Conservation (phyloP, 2,329 filamentous ascomycete species). For the Ophiostoma himal-ulmi region DNA sequence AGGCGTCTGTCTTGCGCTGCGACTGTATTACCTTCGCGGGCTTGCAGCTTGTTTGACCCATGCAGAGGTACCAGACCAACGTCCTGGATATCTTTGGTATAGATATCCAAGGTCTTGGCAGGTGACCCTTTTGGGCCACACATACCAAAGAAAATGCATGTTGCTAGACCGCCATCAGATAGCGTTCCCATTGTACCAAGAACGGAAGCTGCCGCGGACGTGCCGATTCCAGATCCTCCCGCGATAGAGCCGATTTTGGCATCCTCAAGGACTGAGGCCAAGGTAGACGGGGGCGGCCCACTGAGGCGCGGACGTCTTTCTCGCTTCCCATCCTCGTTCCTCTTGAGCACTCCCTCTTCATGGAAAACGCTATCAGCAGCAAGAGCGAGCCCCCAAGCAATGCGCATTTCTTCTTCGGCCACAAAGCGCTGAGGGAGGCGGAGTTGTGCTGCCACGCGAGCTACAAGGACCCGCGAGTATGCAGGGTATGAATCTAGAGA, state of each 20-base stretch:
- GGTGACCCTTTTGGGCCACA: constrained; percentile 73
- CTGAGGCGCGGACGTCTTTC: constrained; percentile 66
- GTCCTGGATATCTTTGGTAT: constrained; percentile 78
- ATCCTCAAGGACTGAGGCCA: constrained; percentile 70
- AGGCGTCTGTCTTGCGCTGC: constrained; percentile 59
- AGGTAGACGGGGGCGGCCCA: constrained; percentile 51
- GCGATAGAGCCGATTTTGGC: constrained; percentile 75
- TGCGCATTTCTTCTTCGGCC: constrained; percentile 64
- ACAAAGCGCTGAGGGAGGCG: constrained; percentile 60
- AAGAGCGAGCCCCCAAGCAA: constrained; percentile 68
- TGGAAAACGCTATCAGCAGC: constrained; percentile 62
- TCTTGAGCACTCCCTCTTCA: constrained; percentile 57
- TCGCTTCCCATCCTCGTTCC: constrained; percentile 58
- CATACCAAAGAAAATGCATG: constrained; percentile 86
- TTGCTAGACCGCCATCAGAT: constrained; percentile 70
- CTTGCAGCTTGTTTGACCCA: constrained; percentile 39
- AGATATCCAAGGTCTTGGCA: constrained; percentile 81
- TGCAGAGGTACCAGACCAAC: constrained; percentile 78
- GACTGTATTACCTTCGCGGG: constrained; percentile 46
- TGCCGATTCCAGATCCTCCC: constrained; percentile 68
- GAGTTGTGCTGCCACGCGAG: constrained; percentile 65
- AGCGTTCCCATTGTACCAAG: constrained; percentile 74
- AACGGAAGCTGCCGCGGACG: constrained; percentile 68
- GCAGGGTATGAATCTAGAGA: constrained; percentile 73
- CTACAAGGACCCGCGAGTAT: constrained; percentile 65